Evolutionary conservation across 257 asterid species (phyloP).

Genomic region (Salvia rosmarinus): DNA sequence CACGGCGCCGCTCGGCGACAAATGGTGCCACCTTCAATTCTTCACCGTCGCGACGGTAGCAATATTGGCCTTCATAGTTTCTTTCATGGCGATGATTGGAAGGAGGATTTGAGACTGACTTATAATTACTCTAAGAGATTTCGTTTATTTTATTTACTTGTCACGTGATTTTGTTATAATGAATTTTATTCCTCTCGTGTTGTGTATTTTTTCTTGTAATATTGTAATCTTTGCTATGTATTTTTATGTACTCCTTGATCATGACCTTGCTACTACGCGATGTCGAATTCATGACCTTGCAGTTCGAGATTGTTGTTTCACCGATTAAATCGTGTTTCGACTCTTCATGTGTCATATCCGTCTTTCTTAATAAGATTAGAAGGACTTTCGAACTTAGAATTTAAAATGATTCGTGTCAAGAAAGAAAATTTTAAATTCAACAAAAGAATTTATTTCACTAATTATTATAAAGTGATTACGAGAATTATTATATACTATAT

Average conservation of each 20-base stretch:
- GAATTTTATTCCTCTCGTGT: not conserved
- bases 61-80: conserved; percentile 35
- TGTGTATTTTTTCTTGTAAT: not conserved
- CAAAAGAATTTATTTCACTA: too few species aligned
- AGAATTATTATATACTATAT: too few species aligned
- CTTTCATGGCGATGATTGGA: conserved; percentile 38
- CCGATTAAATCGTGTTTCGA: too few species aligned
- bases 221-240: not conserved
- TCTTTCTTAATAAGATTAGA: too few species aligned
- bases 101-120: conserved; percentile 41
- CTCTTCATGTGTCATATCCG: too few species aligned
- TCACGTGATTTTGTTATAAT: not conserved
- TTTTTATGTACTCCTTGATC: not conserved
- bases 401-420: too few species aligned
- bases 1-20: conserved; percentile 15
- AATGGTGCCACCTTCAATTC: conserved; percentile 30
- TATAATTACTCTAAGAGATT: not conserved
- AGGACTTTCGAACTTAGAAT: too few species aligned
- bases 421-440: too few species aligned
- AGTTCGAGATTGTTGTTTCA: too few species aligned
- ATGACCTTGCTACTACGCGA: too few species aligned
- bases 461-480: too few species aligned
- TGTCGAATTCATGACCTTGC: too few species aligned
- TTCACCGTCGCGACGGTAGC: conserved; percentile 40
- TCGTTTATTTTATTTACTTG: not conserved